phyloP scores from a whole-genome alignment of 2,329 filamentous ascomycete genomes.

The Rhexocercosporidium sp. region DNA sequence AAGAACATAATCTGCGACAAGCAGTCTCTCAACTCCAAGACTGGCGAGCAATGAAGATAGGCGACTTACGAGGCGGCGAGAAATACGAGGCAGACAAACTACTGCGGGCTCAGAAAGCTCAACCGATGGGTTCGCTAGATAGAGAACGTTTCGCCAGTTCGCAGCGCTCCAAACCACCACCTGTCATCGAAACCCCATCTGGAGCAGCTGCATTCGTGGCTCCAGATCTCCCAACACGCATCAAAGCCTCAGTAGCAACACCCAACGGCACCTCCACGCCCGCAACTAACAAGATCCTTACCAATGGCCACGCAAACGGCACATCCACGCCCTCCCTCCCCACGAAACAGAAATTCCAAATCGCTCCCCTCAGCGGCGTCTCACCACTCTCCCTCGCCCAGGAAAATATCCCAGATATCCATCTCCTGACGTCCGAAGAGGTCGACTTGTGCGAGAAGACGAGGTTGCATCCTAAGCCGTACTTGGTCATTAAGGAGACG shows the following conservation, averaged over 20 bases:
- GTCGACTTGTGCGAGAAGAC: conserved; percentile 83
- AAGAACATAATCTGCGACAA: conserved; percentile 88
- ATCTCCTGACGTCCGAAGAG: conserved; percentile 85
- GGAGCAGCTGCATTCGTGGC: conserved; percentile 79
- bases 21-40: conserved; percentile 92
- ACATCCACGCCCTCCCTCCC: conserved; percentile 38
- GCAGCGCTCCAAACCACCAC: conserved; percentile 67
- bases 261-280: conserved; percentile 44
- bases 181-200: conserved; percentile 71
- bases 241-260: conserved; percentile 15
- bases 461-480: conserved; percentile 90
- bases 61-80: conserved; percentile 83
- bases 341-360: conserved; percentile 56
- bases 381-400: conserved; percentile 51
- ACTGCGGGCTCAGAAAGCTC: conserved; percentile 69
- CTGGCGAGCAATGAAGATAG: conserved; percentile 86
- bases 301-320: conserved; percentile 55
- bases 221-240: conserved; percentile 74
- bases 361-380: conserved; percentile 52
- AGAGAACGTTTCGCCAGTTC: conserved; percentile 75
- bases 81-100: conserved; percentile 93
- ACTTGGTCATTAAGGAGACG: conserved; percentile 91
- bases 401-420: conserved; percentile 75
- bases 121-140: conserved; percentile 82
- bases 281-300: conserved; percentile 57